Base-by-base conservation (phyloP, 306 rosid species). In the Abrus pulchellus region DNA sequence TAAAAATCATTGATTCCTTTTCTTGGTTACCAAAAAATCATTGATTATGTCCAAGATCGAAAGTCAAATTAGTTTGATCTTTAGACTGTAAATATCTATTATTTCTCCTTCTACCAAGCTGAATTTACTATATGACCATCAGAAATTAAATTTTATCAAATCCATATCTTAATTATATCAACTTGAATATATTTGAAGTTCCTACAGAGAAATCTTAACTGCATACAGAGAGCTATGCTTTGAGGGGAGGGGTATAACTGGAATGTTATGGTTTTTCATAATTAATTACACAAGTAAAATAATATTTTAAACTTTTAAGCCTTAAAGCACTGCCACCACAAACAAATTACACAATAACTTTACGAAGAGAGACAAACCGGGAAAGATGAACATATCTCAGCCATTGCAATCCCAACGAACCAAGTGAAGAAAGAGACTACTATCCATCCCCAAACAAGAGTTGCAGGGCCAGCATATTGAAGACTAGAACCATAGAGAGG, bases 361-460 rank as follows among this genome's bases (percentile, higher is more conserved):
- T 1, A 20, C 14, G 74, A 55, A 62, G 57, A 80, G 78, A 72
- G 30, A 79, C 90, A 20, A 80, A 91, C 98, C 54, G 98, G 98
- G 81, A 93, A 93, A 4, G 98, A 93, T 36, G 98, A 93, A 80
- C 98, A 93, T 66, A 93, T 93, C 88, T 93, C 98, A 66, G 94
- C 93, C 98, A 93, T 90, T 11, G 98, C 98, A 41, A 91, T 63
- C 64, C 97, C 98, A 28, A 93, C 94, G 38, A 91, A 93, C 89
- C 97, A 91, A 29, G 97, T 93, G 91, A 93, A 93, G 90, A 93
- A 93, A 38, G 90, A 87, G 54, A 90, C 97, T 4, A 90, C 92
- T 43, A 93, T 62, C 98, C 98, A 93, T 1, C 97, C 98, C 98
- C 98, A 93, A 1, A 93, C 94, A 72, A 93, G 94, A 78, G 87